phyloP scores from a whole-genome alignment of 768 basidiomycete genomes.

The Pulveroboletus ravenelii region DNA sequence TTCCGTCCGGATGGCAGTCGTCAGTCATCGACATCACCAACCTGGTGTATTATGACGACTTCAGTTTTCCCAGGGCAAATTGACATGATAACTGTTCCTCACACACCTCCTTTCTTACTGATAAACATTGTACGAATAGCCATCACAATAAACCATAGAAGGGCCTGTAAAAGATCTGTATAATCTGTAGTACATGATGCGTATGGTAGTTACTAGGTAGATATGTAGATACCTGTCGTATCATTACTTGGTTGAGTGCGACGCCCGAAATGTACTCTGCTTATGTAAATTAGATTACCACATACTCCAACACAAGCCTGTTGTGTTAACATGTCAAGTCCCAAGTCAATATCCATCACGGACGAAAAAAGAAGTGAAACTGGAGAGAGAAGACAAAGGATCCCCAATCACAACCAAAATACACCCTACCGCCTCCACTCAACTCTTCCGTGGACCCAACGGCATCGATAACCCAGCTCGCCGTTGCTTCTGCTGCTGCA shows the following conservation, averaged over 20 bases:
- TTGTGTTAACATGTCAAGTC: no score
- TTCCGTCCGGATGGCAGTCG: neutral
- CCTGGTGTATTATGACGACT: neutral
- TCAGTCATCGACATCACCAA: neutral
- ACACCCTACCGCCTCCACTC: neutral
- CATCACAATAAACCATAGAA: no score
- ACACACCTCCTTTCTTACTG: neutral
- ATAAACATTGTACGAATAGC: no score
- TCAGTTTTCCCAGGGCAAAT: no score
- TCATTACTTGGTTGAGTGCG: no score
- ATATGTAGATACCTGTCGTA: no score
- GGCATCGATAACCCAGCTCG: constrained; percentile 36
- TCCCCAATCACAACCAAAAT: neutral
- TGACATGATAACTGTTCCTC: neutral
- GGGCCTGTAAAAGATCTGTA: no score
- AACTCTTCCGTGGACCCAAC: constrained; percentile 32
- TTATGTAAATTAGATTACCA: no score
- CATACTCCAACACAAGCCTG: no score
- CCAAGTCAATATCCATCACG: neutral
- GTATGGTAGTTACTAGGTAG: no score
- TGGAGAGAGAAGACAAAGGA: neutral
- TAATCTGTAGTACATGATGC: no score
- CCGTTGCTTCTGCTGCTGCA: constrained; percentile 37
- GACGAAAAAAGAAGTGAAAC: neutral
- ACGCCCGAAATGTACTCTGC: no score